These are phyloP conservation scores for Alternaria novae-zelandiae DNA, from an alignment of 2,329 filamentous ascomycete species.

Conservation along the genomic window DNA sequence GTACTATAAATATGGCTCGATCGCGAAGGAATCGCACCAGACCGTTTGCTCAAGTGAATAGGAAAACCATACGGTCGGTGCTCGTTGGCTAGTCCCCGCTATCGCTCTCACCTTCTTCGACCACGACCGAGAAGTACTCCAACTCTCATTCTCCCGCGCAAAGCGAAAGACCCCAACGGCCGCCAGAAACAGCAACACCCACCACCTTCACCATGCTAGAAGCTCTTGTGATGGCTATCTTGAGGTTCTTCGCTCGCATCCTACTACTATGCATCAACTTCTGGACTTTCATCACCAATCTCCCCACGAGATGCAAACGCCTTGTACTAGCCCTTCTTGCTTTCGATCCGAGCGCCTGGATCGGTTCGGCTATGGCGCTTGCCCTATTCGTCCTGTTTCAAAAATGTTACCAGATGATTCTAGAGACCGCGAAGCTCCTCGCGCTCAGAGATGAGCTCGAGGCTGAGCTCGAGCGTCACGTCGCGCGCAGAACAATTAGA, in stretches of 20 bases:
- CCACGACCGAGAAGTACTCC: neutral
- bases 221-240: neutral
- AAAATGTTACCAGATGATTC: neutral
- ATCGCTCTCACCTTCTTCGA: neutral
- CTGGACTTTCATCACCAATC: neutral
- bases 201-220: neutral
- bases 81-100: neutral
- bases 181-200: neutral
- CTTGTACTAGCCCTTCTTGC: neutral
- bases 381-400: rapidly evolving
- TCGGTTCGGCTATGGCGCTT: neutral
- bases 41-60: neutral
- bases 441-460: neutral
- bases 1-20: neutral
- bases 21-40: rapidly evolving
- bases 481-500: neutral
- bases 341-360: neutral
- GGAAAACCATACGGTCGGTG: neutral
- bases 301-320: neutral
- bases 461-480: neutral
- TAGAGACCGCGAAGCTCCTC: neutral
- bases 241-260: neutral
- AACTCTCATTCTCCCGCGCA: neutral
- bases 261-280: neutral
- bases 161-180: neutral